Percentiles rank a stretch among this genome's conserved stretches.
phyloP scores from a whole-genome alignment of 2,329 filamentous ascomycete genomes.

The Aspergillus ibericus region DNA sequence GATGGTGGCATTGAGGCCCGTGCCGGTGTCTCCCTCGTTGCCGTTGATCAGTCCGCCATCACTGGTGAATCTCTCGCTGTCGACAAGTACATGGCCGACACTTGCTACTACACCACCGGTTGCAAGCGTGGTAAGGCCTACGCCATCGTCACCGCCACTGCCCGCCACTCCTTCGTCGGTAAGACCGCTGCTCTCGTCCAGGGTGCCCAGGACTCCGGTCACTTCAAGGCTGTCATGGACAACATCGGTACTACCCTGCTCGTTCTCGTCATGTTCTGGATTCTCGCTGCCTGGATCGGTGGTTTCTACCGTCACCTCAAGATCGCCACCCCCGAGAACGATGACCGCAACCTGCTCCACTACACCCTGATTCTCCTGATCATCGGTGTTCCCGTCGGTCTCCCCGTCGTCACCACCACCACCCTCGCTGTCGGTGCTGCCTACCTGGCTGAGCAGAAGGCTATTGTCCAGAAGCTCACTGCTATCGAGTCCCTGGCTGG shows the following conservation, averaged over 20 bases:
- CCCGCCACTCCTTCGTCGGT: slow-evolving; percentile 73
- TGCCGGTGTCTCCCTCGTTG: slow-evolving; percentile 65
- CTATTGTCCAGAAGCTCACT: slow-evolving; percentile 76
- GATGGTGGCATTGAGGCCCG: slow-evolving; percentile 56
- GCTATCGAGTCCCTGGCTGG: slow-evolving; percentile 73
- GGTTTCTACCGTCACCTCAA: slow-evolving; percentile 72
- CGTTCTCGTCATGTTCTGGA: slow-evolving; percentile 75
- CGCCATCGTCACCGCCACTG: slow-evolving; percentile 66
- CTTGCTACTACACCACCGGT: slow-evolving; percentile 75
- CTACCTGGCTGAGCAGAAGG: slow-evolving; percentile 74
- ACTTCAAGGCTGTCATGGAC: slow-evolving; percentile 84
- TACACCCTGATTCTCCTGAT: slow-evolving; percentile 72
- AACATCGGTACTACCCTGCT: slow-evolving; percentile 72
- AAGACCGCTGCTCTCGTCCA: slow-evolving; percentile 72
- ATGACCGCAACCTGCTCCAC: slow-evolving; percentile 64
- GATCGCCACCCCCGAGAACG: slow-evolving; percentile 53
- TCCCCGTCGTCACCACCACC: slow-evolving; percentile 75
- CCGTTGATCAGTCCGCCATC: slow-evolving; percentile 76
- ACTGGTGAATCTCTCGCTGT: slow-evolving; percentile 74
- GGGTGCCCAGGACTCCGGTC: slow-evolving; percentile 72
- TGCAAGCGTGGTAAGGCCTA: slow-evolving; percentile 80
- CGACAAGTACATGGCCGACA: slow-evolving; percentile 66
- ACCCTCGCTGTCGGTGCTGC: slow-evolving; percentile 75
- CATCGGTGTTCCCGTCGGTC: slow-evolving; percentile 76
- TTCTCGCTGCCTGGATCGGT: slow-evolving; percentile 73